Base-by-base conservation (phyloP, 2,329 filamentous ascomycete genomes). In the Tolypocladium cylindrosporum region DNA sequence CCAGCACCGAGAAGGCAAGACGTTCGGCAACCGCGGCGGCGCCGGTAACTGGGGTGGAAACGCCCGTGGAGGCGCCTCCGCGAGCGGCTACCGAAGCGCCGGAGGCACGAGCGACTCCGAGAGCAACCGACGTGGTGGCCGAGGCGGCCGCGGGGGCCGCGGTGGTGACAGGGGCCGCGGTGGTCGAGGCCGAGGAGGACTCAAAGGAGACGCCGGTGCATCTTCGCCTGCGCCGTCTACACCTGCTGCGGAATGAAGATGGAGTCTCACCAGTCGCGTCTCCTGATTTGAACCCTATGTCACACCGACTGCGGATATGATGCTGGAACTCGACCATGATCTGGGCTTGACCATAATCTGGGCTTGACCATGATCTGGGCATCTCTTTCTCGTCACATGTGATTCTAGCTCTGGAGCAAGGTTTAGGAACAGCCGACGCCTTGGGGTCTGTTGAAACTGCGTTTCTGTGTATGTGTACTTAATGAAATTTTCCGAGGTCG, bases 21-120 rank as follows among this genome's bases (percentile, higher is more conserved):
- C 77, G 31, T 83, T 79, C 62, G 74, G 66, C 67, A 82, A 71
- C 64, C 84, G 89, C 54, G 85, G 85, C 56, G 85, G 85, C 57
- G 83, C 85, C 41, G 85, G 84, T 53, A 86, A 79, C 65, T 88
- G 85, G 84, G 86, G 86, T 53, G 82, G 79, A 67, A 88, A 82
- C 71, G 78, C 79, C 63, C 81, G 88, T 54, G 84, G 87, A 56
- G 84, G 85, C 54, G 72, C 74, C 55, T 72, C 71, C 57, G 73
- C 82, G 58, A 89, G 88, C 65, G 91, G 90, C 60, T 96, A 96
- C 76, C 87, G 90, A 65, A 95, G 91, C 68, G 89, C 88, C 57
- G 89, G 73, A 55, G 90, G 90, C 59, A 92, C 90, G 60, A 88
- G 86, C 68, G 87, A 85, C 62, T 83, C 81, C 41, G 83, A 85